Evolutionary conservation across 2,329 filamentous ascomycete genomes (phyloP), one percentile per base, ranked within the genome.

Genomic region (Cytospora paraplurivora): DNA sequence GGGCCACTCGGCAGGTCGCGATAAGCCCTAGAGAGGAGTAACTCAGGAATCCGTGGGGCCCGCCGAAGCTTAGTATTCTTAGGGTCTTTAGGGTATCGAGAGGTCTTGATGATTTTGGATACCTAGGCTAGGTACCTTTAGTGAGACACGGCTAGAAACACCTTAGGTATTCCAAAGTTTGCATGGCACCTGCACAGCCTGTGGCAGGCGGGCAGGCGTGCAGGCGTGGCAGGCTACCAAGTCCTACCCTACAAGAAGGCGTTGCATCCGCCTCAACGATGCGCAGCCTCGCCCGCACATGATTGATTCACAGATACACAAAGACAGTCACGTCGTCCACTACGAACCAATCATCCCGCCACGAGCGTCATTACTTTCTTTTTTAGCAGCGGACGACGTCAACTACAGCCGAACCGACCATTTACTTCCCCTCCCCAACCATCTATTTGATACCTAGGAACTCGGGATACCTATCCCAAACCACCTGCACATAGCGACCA

Each of bases 261-360:
- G 41, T 44, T n/a, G 41, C 17, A 44, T n/a, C 17, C 41, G 17
- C 17, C 7, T 44, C 41, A 44, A 44, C 37, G 17, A 7, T n/a
- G 38, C 15, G 51, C n/a, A 61, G 59, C 59, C 59, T 61, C 37
- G 51, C 59, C 11, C 35, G 59, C 59, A 61, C 59, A 61, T 61
- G 59, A 61, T 53, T 51, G 37, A 54, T 19, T 38, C 6, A 37
- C 19, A 19, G 38, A 55, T 21, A 53, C 38, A 41, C 51, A 55
- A 17, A 49, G 34, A 21, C 32, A 51, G 19, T 37, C 51, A 33
- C 38, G 33, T 21, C n/a, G n/a, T 47, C n/a, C 11, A 19, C 44
- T 21, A 19, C 44, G 21, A 44, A 6, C 57, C 59, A 61, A 61
- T 61, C 59, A 49, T 49, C 17, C 59, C 15, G 51, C 51, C 59